Percentiles rank a stretch among this genome's conserved stretches.
These are phyloP conservation scores for Cryptococcus sp. DNA, from an alignment of 1,284 basidiomycete species.

Conservation along the genomic window DNA sequence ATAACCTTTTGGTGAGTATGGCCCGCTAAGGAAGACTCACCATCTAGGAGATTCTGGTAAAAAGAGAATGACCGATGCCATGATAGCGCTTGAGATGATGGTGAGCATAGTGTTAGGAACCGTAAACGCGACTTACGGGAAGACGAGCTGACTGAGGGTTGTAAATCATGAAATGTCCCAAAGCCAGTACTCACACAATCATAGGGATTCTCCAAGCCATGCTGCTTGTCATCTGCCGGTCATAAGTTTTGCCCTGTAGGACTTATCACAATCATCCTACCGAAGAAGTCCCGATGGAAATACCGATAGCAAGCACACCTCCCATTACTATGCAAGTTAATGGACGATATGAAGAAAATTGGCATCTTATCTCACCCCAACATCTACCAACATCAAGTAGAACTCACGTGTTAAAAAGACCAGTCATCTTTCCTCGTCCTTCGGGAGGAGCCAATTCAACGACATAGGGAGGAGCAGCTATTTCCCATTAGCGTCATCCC, in stretches of 20 bases:
- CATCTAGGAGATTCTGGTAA: conserved; percentile 24
- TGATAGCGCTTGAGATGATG: conserved; percentile 5
- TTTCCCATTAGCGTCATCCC: too few relatives aligned
- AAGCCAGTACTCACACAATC: conserved; percentile 10
- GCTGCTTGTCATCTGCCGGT: conserved; percentile 4
- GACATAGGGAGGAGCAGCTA: conserved; percentile 21
- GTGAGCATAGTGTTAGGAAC: not conserved
- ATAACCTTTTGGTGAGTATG: conserved; percentile 9
- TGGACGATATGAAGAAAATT: too few relatives aligned
- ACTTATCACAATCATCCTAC: not conserved
- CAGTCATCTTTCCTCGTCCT: conserved; percentile 12
- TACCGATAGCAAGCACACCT: conserved; percentile 9
- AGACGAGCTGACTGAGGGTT: conserved; percentile 12
- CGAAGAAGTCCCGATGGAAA: conserved; percentile 8
- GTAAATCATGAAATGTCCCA: not conserved
- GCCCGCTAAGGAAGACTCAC: conserved; percentile 4
- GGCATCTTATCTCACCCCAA: conserved; percentile 9
- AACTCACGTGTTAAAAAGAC: conserved; percentile 12
- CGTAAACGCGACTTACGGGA: conserved; percentile 12
- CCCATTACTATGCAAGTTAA: conserved; percentile 12
- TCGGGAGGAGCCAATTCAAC: conserved; percentile 19
- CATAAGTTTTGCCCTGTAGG: not conserved
- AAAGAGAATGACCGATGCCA: conserved; percentile 12
- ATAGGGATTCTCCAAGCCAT: conserved; percentile 19
- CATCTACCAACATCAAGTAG: conserved; percentile 2